Conservation (phyloP, 495 filamentous ascomycete genomes). For the Aspergillus conjunctus region DNA sequence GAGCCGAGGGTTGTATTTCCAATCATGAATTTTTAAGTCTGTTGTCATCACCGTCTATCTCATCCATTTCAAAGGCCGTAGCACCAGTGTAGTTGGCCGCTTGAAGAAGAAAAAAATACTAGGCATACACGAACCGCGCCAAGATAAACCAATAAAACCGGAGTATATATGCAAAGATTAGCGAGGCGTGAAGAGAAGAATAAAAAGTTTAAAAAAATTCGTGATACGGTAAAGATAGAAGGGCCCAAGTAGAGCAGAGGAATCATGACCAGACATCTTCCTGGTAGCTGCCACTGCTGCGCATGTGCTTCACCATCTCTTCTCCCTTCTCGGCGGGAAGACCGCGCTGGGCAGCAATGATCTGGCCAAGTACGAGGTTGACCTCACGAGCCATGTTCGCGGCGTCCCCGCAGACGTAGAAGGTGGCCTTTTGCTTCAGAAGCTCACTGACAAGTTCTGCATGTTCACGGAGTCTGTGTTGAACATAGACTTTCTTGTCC, state of each 20-base stretch:
- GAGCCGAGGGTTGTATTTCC: constrained; percentile 2
- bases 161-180: constrained; percentile 43
- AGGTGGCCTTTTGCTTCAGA: constrained; percentile 84
- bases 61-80: constrained; percentile 15
- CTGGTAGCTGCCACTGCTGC: constrained; percentile 92
- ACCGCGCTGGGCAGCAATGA: constrained; percentile 79
- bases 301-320: constrained; percentile 95
- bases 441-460: constrained; percentile 86
- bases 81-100: constrained; percentile 11
- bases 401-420: constrained; percentile 98
- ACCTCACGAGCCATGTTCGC: constrained; percentile 99
- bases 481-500: constrained; percentile 89
- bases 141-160: constrained; percentile 31
- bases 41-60: constrained; percentile 21
- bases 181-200: constrained; percentile 31
- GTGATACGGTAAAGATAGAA: constrained; percentile 28
- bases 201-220: constrained; percentile 21
- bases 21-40: constrained; percentile 10
- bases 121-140: constrained; percentile 35
- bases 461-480: constrained; percentile 84
- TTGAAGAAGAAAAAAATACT: constrained; percentile 21
- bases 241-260: constrained; percentile 22
- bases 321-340: constrained; percentile 83
- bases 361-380: constrained; percentile 79
- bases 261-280: constrained; percentile 93